Base-by-base conservation (phyloP, 106 monocot species). In the Triglochin maritima region DNA sequence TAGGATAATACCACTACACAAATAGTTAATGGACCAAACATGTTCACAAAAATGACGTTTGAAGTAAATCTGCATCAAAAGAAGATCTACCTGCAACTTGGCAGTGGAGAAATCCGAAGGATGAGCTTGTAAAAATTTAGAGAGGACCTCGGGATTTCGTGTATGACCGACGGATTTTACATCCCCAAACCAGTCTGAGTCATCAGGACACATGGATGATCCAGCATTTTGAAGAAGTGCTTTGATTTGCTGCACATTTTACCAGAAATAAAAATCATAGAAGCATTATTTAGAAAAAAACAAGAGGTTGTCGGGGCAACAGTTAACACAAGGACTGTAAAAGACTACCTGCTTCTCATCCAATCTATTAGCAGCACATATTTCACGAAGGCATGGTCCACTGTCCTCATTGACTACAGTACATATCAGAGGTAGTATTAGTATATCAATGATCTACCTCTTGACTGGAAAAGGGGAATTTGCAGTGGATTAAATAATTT, bases 361-460 rank as follows among this genome's bases (percentile, higher is more conserved):
- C 47, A 81, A 84, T 59, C 96, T 81, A 65, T 98, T 92, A 52
- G 96, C 86, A 69, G 91, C 85, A 80, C 96, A 98, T 7, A 98
- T 67, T 70, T 91, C 88, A 59, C 91, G 88, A 47, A 98, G 71
- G 75, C 74, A 86, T 71, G 88, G 81, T 44, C 90, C 96, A 17
- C 82, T 65, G 62, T 84, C 83, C 62, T 69, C 54, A 56, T 42
- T 57, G 17, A 44, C 56, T 56, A 62, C 49, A 62, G 49, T 13
- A 46, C 47, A 47, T 46, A 8, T 4, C 43, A 46, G 52, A 52
- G 52, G 11, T 8, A 52, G 52, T 6, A 52, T 52, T 6, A 52
- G 52, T 52, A 11, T 52, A 11, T 52, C 52, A 8, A 52, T 8
- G 11, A 8, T 8, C 0, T 52, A 29, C 29, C 29, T 29, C 29